These are phyloP conservation scores for Stropharia rugosoannulata DNA, from an alignment of 768 basidiomycete species.

Conservation along the genomic window DNA sequence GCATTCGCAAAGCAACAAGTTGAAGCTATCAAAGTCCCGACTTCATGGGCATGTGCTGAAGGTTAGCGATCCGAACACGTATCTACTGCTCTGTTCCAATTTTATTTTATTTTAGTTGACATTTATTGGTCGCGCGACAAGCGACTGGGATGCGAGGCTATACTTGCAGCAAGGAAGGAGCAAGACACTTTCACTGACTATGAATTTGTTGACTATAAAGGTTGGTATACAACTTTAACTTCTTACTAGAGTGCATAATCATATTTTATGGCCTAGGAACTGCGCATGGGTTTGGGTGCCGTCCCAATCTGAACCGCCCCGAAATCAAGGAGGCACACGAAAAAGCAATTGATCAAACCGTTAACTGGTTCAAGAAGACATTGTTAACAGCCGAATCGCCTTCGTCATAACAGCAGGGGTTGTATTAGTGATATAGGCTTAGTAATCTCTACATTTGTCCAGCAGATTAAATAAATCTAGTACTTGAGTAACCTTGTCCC, in stretches of 20 bases:
- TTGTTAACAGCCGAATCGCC: background rate
- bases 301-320: constrained; percentile 33
- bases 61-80: constrained; percentile 17
- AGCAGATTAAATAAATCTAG: no score
- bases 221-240: constrained; percentile 18
- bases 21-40: constrained; percentile 32
- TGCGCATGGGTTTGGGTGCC: constrained; percentile 42
- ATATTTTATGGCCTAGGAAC: constrained; percentile 26
- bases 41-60: constrained; percentile 38
- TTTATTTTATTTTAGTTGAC: constrained; percentile 26
- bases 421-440: no score
- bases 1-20: constrained; percentile 26
- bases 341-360: constrained; percentile 37
- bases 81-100: background rate
- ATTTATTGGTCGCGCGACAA: constrained; percentile 26
- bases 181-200: constrained; percentile 33
- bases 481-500: no score
- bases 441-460: no score
- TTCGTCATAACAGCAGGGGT: no score
- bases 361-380: constrained; percentile 40
- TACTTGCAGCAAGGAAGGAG: constrained; percentile 30
- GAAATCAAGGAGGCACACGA: constrained; percentile 41
- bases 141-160: constrained; percentile 30
- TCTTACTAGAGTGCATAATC: background rate
- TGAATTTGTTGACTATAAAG: constrained; percentile 43